phyloP scores from a whole-genome alignment of 2,329 filamentous ascomycete species.

The Verticillium albo-atrum region DNA sequence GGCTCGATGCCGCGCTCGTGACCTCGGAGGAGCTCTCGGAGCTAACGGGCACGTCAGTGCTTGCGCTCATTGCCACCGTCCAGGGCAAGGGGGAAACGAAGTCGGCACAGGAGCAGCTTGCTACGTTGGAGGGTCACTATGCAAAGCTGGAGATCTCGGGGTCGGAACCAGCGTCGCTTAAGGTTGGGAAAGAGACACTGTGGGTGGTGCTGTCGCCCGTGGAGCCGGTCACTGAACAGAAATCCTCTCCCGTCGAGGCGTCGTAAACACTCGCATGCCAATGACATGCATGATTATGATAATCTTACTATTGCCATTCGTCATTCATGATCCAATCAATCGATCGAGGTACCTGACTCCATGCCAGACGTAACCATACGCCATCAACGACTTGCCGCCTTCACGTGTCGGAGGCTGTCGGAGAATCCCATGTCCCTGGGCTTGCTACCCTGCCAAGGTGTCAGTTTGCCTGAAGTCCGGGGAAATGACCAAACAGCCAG shows the following conservation, averaged over 20 bases:
- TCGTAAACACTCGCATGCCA: no score
- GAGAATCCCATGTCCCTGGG: no score
- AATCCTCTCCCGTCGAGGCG: not conserved
- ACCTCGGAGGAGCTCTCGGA: conserved; percentile 23
- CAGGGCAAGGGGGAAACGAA: conserved; percentile 11
- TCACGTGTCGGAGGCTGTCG: no score
- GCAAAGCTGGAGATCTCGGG: conserved; percentile 20
- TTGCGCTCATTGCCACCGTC: conserved; percentile 35
- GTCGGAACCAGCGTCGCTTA: not conserved
- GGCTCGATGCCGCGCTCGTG: conserved; percentile 30
- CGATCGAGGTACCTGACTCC: no score
- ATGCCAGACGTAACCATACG: no score
- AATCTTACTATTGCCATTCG: no score
- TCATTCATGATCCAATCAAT: no score
- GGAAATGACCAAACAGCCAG: not conserved
- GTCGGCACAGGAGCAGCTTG: conserved; percentile 11
- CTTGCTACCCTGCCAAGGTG: not conserved
- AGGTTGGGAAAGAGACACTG: conserved; percentile 20
- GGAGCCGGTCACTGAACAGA: not conserved
- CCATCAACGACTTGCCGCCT: no score
- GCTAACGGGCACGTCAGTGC: conserved; percentile 22
- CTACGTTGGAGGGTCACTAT: conserved; percentile 16
- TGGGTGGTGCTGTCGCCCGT: conserved; percentile 25
- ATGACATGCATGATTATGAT: no score
- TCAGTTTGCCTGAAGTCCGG: not conserved